phyloP scores from a whole-genome alignment of 345 rosid species.

The Salix brachista region DNA sequence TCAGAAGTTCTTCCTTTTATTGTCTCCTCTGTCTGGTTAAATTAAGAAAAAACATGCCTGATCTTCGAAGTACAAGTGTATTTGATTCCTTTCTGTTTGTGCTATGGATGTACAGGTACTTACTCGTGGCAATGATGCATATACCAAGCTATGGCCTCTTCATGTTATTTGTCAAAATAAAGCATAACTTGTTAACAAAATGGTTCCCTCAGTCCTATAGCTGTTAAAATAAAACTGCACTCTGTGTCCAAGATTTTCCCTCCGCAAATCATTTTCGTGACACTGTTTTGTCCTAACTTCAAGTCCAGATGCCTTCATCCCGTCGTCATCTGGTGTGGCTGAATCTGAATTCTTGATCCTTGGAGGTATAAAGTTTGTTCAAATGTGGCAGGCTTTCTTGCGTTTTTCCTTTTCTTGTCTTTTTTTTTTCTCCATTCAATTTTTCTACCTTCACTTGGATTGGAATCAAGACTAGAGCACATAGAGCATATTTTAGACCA shows the following conservation, averaged over 20 bases:
- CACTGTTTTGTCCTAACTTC: too few relatives aligned
- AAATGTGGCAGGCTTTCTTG: not conserved
- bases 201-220: slow-evolving; percentile 38
- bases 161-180: slow-evolving; percentile 34
- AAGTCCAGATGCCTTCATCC: too few relatives aligned
- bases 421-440: not conserved
- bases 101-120: slow-evolving; percentile 42
- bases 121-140: slow-evolving; percentile 47
- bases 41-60: not conserved
- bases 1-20: not conserved
- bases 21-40: not conserved
- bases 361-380: not conserved
- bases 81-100: not conserved
- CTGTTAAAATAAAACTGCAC: slow-evolving; percentile 2
- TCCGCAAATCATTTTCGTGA: not conserved
- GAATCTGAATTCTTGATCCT: slow-evolving; percentile 1
- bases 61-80: not conserved
- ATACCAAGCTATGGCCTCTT: slow-evolving; percentile 56
- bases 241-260: not conserved
- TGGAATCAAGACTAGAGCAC: not conserved
- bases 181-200: slow-evolving; percentile 42
- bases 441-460: not conserved
- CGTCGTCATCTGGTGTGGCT: not conserved
- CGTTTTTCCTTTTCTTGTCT: not conserved
- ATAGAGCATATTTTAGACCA: not conserved